Base-by-base conservation (phyloP, 176 grass and related monocot genomes). In the Cenchrus purpureus region DNA sequence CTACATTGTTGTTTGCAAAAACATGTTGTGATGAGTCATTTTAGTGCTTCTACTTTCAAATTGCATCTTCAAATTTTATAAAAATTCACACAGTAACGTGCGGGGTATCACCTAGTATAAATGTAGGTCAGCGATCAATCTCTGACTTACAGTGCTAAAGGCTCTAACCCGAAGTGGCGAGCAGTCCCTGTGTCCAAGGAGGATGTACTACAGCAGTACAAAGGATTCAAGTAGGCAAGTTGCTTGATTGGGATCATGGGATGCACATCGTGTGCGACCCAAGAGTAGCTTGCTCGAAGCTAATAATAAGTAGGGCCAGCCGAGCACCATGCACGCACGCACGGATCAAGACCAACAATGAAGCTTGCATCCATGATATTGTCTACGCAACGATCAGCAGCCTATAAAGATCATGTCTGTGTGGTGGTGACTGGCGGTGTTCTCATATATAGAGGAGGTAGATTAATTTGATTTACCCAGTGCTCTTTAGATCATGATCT, bases 111-210 rank as follows among this genome's bases (percentile, higher is more conserved):
- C 31, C 31, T 32, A 32, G 31, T 32, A 57, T 19, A 53, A 6
- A 37, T 37, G 12, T 52, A 9, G 9, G 57, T 1, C 22, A 8
- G 17, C 59, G 12, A 73, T 53, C 22, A 0, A 52, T 54, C 13
- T 34, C 10, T 15, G 28, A 50, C 11, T 10, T 43, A 20, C 11
- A 28, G 69, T 72, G 67, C 32, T 44, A 81, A 75, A 81, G 65
- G 65, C n/a, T 48, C 50, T 50, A 57, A 54, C 44, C 50, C 20
- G 51, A 81, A 56, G 79, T 69, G 79, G 79, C 79, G 50, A 81
- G 28, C 79, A 81, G 79, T 57, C 65, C 14, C 22, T 45, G 79
- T 69, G 79, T 65, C 45, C 44, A 37, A 20, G 77, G 3, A 4
- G 11, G 45, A 53, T 53, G 60, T 65, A 12, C 37, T 40, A 4